Conservation (phyloP, 352 stramenopile genomes). For the Globisporangium radiosum region DNA sequence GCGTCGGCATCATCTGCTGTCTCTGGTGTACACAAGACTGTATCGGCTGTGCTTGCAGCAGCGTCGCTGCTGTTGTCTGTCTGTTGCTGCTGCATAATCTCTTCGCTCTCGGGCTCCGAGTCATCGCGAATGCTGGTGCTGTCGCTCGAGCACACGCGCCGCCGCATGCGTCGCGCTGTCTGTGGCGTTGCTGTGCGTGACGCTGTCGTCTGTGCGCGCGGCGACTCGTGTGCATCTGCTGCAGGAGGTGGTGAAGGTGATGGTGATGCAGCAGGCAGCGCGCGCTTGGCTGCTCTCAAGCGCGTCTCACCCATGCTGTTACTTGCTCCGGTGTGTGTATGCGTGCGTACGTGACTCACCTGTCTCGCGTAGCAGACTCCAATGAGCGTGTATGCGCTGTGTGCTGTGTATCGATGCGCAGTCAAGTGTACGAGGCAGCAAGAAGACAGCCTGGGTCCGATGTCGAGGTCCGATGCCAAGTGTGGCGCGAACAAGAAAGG, state of each 20-base stretch:
- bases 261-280: not conserved
- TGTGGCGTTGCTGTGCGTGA: not conserved
- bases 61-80: not conserved
- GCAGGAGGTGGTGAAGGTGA: not conserved
- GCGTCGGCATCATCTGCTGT: not conserved
- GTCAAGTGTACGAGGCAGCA: too few relatives aligned
- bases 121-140: not conserved
- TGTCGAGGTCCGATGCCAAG: too few relatives aligned
- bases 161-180: slow-evolving; percentile 5
- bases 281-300: slow-evolving; percentile 8
- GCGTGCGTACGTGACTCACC: too few relatives aligned
- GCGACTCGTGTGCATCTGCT: not conserved
- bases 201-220: not conserved
- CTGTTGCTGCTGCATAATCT: slow-evolving; percentile 5
- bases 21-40: slow-evolving; percentile 13
- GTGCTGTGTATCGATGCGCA: too few relatives aligned
- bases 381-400: too few relatives aligned
- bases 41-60: slow-evolving; percentile 16
- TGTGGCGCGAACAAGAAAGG: too few relatives aligned
- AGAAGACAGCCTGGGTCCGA: too few relatives aligned
- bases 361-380: too few relatives aligned
- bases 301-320: not conserved
- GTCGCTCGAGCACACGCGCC: slow-evolving; percentile 8
- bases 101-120: slow-evolving; percentile 10
- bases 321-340: not conserved